Evolutionary conservation across 164 flowering plant species (phyloP), one percentile per base, ranked within the genome.

Genomic region (Nymphaea thermarum): DNA sequence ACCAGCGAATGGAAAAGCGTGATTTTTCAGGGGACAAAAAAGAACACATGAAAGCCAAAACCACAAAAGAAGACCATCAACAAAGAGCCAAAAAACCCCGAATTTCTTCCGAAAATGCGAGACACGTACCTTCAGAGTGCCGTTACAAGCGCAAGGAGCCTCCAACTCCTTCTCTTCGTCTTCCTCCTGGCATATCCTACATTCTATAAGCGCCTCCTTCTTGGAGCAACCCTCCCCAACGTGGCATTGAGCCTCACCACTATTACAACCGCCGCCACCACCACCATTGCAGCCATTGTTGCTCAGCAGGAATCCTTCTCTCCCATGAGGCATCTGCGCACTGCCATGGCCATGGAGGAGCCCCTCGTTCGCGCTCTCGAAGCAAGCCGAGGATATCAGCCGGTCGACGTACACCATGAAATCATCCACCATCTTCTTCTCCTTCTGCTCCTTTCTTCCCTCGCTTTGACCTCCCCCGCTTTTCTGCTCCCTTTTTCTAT

Each of bases 161-260:
- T 87, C 93, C 84, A 87, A 68, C 10, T 64, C 68, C 36, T 67
- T 65, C 43, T 77, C 77, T 12, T 79, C 77, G 67, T 82, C 90
- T 76, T 87, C 93, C 67, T 87, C 93, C 65, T 87, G 93, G 68
- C 90, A 87, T 66, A 85, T 87, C 67, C 87, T 81, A 66, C 93
- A 87, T 80, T 87, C 93, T n/a, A 79, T 76, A 74, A 80, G 67
- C 63, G 67, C 73, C 62, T 70, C 71, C 55, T 67, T 74, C 62
- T 73, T 68, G 3, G 75, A 74, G 65, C 69, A 73, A 42, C 67
- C 71, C 53, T 68, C 65, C 42, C 67, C 8, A 8, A 2, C 57
- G 60, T 10, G 16, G 60, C 60, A 55, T 16, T 62, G 65, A 42
- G 45, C 57, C 41, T 62, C 64, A 6, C 25, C 18, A 62, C 25